phyloP scores from a whole-genome alignment of 306 rosid species.

The Cicer cuneatum region DNA sequence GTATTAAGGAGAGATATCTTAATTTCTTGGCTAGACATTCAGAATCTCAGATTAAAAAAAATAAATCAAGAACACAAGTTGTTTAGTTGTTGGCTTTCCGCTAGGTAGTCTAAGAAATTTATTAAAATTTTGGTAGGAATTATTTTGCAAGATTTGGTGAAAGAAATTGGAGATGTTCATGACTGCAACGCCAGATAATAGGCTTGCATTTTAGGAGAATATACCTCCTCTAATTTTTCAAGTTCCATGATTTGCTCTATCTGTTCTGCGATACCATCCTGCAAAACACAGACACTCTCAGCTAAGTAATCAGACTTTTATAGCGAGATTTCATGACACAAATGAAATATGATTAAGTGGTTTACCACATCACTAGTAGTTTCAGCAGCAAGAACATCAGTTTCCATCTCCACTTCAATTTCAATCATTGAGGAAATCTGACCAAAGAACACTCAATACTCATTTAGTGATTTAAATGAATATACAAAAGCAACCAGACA shows the following conservation, averaged over 20 bases:
- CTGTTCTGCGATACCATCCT: slow-evolving; percentile 85
- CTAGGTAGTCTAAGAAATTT: slow-evolving; percentile 24
- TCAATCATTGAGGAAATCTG: slow-evolving; percentile 97
- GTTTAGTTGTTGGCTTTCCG: slow-evolving; percentile 27
- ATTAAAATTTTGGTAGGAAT: slow-evolving; percentile 27
- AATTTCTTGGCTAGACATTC: slow-evolving; percentile 24
- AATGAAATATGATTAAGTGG: slow-evolving; percentile 31
- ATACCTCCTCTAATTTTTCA: slow-evolving; percentile 93
- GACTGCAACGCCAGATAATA: slow-evolving; percentile 19
- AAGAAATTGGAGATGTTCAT: slow-evolving; percentile 28
- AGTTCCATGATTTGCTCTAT: slow-evolving; percentile 93
- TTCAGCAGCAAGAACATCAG: slow-evolving; percentile 92
- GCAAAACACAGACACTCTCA: slow-evolving; percentile 47
- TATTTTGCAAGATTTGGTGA: slow-evolving; percentile 21
- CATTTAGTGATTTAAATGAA: slow-evolving; percentile 34
- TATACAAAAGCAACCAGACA: slow-evolving; percentile 24
- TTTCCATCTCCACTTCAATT: slow-evolving; percentile 94
- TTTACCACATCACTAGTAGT: slow-evolving; percentile 77
- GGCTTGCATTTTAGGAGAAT: slow-evolving; percentile 41
- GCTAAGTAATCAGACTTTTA: slow-evolving; percentile 28
- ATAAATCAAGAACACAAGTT: not conserved
- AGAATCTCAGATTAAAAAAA: slow-evolving; percentile 4
- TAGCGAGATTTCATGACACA: slow-evolving; percentile 36
- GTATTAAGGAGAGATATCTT: slow-evolving; percentile 7
- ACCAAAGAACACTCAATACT: slow-evolving; percentile 25